A percentile compares a stretch with the other conserved stretches of the same genome.
phyloP scores from a whole-genome alignment of 139 green algal species.

The Pseudopediastrum boryanum region DNA sequence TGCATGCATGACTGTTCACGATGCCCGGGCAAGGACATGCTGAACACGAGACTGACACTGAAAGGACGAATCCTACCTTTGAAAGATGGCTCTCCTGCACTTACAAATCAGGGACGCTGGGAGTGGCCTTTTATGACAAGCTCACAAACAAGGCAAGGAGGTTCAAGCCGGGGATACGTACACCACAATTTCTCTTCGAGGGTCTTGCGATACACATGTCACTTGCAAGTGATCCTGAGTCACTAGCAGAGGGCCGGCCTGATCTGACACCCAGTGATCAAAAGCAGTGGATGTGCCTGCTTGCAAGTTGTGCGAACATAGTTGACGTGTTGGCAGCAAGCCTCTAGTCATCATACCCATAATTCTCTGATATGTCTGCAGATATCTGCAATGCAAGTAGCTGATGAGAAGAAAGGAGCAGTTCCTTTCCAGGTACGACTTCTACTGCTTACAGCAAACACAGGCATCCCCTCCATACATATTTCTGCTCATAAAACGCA shows the following conservation, averaged over 20 bases:
- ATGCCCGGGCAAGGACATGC: too few species aligned
- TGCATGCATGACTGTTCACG: too few species aligned
- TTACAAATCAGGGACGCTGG: constrained; percentile 23
- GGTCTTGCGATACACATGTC: not conserved
- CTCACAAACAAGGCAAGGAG: constrained; percentile 44
- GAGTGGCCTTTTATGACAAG: constrained; percentile 40
- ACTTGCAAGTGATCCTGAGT: not conserved
- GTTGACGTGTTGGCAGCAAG: not conserved
- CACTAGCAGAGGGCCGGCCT: too few species aligned
- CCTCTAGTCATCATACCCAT: not conserved
- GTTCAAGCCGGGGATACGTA: not conserved
- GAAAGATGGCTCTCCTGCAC: constrained; percentile 16
- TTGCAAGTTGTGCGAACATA: not conserved
- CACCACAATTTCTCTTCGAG: not conserved
- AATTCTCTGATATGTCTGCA: constrained; percentile 10
- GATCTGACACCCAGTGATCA: too few species aligned
- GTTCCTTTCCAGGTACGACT: constrained; percentile 25
- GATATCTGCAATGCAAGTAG: constrained; percentile 42
- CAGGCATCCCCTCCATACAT: not conserved
- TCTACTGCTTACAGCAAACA: not conserved
- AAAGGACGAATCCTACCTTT: too few species aligned
- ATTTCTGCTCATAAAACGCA: not conserved
- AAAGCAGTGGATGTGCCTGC: not conserved
- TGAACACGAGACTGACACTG: too few species aligned
- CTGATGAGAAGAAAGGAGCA: constrained; percentile 39